Percentiles rank a stretch among this genome's conserved stretches.
Evolutionary conservation across 805 yeast genomes (phyloP).

Genomic region (Nakazawaea laoshanensis): DNA sequence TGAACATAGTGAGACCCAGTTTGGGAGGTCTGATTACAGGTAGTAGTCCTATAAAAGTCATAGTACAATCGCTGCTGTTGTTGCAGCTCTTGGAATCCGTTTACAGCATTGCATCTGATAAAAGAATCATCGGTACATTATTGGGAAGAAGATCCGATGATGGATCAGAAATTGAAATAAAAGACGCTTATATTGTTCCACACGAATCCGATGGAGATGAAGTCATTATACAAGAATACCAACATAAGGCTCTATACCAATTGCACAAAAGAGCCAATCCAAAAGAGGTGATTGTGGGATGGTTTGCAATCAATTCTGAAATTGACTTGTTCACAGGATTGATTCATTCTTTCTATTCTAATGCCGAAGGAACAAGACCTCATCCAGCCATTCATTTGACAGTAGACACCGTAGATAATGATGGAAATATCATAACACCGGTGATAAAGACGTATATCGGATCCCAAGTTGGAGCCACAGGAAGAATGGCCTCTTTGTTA

Average conservation of each 20-base stretch:
- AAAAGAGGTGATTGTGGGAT: constrained; percentile 71
- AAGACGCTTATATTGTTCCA: constrained; percentile 76
- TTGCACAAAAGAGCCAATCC: constrained; percentile 74
- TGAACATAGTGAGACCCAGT: constrained; percentile 38
- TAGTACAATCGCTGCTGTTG: constrained; percentile 61
- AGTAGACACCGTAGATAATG: constrained; percentile 45
- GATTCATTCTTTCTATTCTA: constrained; percentile 72
- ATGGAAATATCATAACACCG: constrained; percentile 43
- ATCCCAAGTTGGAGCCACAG: constrained; percentile 58
- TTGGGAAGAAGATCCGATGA: constrained; percentile 80
- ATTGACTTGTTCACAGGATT: constrained; percentile 68
- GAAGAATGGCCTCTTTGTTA: constrained; percentile 24
- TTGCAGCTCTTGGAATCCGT: constrained; percentile 71
- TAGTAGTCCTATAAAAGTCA: constrained; percentile 39
- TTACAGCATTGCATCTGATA: constrained; percentile 45
- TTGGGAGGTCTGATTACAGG: constrained; percentile 26
- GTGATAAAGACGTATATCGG: constrained; percentile 64
- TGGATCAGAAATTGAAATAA: constrained; percentile 64
- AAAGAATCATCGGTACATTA: constrained; percentile 73
- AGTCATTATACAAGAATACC: constrained; percentile 68
- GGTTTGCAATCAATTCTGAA: constrained; percentile 60
- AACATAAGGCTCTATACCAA: constrained; percentile 61
- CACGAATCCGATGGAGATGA: constrained; percentile 70
- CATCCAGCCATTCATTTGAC: constrained; percentile 76
- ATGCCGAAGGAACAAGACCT: constrained; percentile 61